Evolutionary conservation across 1,284 basidiomycete species (phyloP).

Genomic region (Apiotrichum sp.): DNA sequence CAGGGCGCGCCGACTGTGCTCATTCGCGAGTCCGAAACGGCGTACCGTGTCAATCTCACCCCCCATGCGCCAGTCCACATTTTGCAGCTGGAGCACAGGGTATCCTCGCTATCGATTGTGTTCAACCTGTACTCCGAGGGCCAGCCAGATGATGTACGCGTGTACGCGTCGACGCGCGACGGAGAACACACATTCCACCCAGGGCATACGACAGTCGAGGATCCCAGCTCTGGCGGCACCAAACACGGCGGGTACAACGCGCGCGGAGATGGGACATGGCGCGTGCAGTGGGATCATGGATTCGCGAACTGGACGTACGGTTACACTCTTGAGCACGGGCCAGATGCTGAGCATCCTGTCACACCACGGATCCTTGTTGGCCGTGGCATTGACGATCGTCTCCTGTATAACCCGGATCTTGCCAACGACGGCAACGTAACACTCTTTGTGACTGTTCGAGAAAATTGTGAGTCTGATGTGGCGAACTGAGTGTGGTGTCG

Average conservation of each 20-base stretch:
- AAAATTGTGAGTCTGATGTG: neutral
- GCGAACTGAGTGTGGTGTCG: too few relatives aligned
- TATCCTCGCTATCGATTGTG: too few relatives aligned
- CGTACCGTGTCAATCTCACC: too few relatives aligned
- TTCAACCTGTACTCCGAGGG: too few relatives aligned
- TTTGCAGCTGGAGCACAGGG: too few relatives aligned
- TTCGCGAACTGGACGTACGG: slow-evolving; percentile 55
- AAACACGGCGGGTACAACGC: slow-evolving; percentile 48
- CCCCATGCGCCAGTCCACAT: too few relatives aligned
- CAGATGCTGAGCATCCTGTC: neutral
- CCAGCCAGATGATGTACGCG: too few relatives aligned
- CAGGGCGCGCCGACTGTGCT: too few relatives aligned
- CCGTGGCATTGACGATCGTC: slow-evolving; percentile 2
- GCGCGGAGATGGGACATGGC: slow-evolving; percentile 50
- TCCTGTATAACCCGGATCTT: neutral
- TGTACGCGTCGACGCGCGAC: too few relatives aligned
- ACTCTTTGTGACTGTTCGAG: neutral
- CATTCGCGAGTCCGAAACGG: too few relatives aligned
- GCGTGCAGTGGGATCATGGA: slow-evolving; percentile 52
- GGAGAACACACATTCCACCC: too few relatives aligned
- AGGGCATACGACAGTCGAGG: too few relatives aligned
- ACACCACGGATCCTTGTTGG: slow-evolving; percentile 5
- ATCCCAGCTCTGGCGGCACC: slow-evolving; percentile 45
- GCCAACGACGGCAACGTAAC: neutral
- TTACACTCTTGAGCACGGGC: neutral